Evolutionary conservation across 1,284 basidiomycete genomes (phyloP), one percentile per base, ranked within the genome.

Genomic region (Peniophora sp.): DNA sequence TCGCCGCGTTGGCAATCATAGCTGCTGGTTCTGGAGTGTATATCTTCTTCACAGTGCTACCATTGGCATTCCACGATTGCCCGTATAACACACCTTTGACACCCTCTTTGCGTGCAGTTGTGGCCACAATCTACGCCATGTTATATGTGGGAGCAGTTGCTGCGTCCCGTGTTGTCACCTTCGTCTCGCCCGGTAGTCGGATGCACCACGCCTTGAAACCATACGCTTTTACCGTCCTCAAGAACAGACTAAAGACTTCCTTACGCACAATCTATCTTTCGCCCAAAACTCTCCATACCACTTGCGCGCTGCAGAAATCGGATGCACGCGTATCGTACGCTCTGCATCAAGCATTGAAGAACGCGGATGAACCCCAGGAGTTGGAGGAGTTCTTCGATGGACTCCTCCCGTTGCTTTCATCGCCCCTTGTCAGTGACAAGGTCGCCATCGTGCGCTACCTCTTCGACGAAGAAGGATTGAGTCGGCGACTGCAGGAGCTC

Each of bases 51-150:
- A 54, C 53, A 1, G 24, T 50, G 10, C 32, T 55, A 36, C 53
- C 53, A 9, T 32, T 48, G 16, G 23, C 54, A 3, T 47, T 49
- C 25, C 10, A 23, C 3, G 36, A 54, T 32, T 47, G 48, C n/a
- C 53, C 53, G 11, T 55, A 50, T 24, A 34, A 47, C 17, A 34
- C 53, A 10, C 53, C 53, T 1, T 52, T 55, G 12, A 47, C 53
- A 10, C 14, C 52, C 5, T 17, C 44, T 45, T 20, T 23, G 12
- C 44, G 44, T 23, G 12, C n/a, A n/a, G n/a, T 45, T n/a, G 44
- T 45, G 5, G 9, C 44, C 6, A 14, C 20, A 11, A 9, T 20
- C 3, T 22, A 45, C 20, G 23, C 14, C 17, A 10, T 25, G n/a
- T 6, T n/a, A 41, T 41, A 41, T 41, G 20, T 22, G 16, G n/a